phyloP scores from a whole-genome alignment of 1,284 basidiomycete species.

The Ustilago sp. region DNA sequence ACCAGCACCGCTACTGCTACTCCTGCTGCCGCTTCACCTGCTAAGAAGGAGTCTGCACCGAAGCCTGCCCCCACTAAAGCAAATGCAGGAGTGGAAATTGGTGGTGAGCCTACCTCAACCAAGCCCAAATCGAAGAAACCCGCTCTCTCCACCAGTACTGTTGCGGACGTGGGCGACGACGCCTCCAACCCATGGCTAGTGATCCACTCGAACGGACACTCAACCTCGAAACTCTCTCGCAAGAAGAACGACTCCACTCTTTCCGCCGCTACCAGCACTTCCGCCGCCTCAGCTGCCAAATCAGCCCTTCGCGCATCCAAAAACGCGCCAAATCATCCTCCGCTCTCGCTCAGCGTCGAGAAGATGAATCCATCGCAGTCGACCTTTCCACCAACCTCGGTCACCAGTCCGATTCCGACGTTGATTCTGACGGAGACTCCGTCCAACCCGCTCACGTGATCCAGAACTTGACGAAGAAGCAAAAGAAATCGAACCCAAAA shows the following conservation, averaged over 20 bases:
- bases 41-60: not conserved
- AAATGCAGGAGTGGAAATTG: constrained; percentile 20
- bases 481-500: not conserved
- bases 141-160: not conserved
- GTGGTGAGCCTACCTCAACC: constrained; percentile 14
- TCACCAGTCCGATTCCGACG: not conserved
- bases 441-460: not conserved
- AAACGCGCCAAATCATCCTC: constrained; percentile 44
- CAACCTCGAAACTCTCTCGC: constrained; percentile 27
- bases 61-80: not conserved
- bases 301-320: constrained; percentile 43
- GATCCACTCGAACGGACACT: constrained; percentile 9
- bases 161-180: constrained; percentile 12
- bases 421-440: constrained; percentile 31
- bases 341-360: constrained; percentile 21
- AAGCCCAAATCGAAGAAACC: constrained; percentile 12
- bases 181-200: constrained; percentile 54
- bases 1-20: not conserved
- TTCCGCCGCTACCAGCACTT: constrained; percentile 9
- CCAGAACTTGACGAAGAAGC: not conserved
- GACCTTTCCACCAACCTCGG: constrained; percentile 17
- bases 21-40: not conserved
- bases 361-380: constrained; percentile 28
- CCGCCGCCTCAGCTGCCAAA: constrained; percentile 34
- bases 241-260: constrained; percentile 50